These are phyloP conservation scores for Trichosporon faecale DNA, from an alignment of 1,284 basidiomycete genomes.

Conservation along the genomic window DNA sequence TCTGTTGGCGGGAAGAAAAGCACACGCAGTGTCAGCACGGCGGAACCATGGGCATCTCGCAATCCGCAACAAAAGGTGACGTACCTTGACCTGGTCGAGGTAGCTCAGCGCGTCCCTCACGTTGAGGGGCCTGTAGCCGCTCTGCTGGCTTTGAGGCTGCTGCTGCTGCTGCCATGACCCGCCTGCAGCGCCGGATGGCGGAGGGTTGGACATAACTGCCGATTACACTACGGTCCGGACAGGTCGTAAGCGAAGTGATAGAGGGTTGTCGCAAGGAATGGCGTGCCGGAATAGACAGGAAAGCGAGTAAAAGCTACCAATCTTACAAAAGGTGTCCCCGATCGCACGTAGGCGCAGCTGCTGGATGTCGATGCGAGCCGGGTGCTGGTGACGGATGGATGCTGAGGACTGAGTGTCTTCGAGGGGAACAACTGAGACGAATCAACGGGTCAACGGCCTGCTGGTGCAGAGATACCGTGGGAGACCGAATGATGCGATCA, in stretches of 20 bases:
- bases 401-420: slow-evolving; percentile 5
- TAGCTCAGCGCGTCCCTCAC: slow-evolving; percentile 88
- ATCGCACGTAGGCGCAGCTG: slow-evolving; percentile 4
- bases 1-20: slow-evolving; percentile 36
- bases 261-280: not conserved
- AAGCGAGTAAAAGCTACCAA: not conserved
- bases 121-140: slow-evolving; percentile 49
- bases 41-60: not conserved
- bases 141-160: slow-evolving; percentile 14
- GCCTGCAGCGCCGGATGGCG: slow-evolving; percentile 19
- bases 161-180: slow-evolving; percentile 17
- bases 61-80: slow-evolving; percentile 21
- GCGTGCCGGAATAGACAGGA: not conserved
- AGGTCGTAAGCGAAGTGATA: not conserved
- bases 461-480: not conserved
- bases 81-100: slow-evolving; percentile 86
- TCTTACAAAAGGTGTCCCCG: not conserved
- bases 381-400: slow-evolving; percentile 1
- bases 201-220: slow-evolving; percentile 23
- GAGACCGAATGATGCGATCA: not conserved
- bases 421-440: not conserved
- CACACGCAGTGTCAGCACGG: slow-evolving; percentile 5
- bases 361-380: slow-evolving; percentile 4
- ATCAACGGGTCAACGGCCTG: slow-evolving; percentile 7
- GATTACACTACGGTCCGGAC: not conserved